Base-by-base conservation (phyloP, 305 asterid genomes). In the Fraxinus xanthoxyloides region DNA sequence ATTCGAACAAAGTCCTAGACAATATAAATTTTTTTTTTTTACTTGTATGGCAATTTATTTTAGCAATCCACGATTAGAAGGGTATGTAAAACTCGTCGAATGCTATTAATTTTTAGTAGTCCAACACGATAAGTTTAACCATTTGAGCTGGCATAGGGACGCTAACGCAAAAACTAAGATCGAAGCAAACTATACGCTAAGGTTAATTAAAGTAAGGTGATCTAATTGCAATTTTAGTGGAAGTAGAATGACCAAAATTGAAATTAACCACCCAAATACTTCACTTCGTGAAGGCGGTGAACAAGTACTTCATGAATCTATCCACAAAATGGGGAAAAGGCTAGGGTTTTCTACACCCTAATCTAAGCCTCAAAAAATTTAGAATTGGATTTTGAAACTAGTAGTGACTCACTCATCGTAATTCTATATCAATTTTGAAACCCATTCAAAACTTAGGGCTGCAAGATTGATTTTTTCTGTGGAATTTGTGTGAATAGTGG, bases 321-420 rank as follows among this genome's bases (percentile, higher is more conserved):
- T 70, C 76, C 76, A 70, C 35, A 70, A 31, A 30, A 30, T 13
- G 65, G 43, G 76, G 76, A 19, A 61, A 84, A 12, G 26, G 85
- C 76, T 87, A 88, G 90, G 91, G 89, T 85, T 84, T 85, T 82
- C 87, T 51, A 69, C 59, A 32, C 77, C 82, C 70, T 46, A 67
- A 43, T 77, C 75, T 32, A 70, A 65, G 34, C 77, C 70, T 78
- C 43, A 34, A 15, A 48, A 70, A 79, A 70, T 38, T 80, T 19
- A 28, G 67, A 75, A 21, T 81, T 51, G 23, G 61, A 51, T 51
- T 51, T 46, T 4, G 61, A 51, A 72, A 35, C 75, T 12, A 46
- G 56, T 46, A 46, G 19, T 13, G 19, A 54, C 77, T 35, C 56
- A 36, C 78, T 21, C 61, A 24, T 84, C 81, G 79, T 72, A 76